These are phyloP conservation scores for Cicer judaicum DNA, from an alignment of 306 rosid genomes.

Conservation along the genomic window DNA sequence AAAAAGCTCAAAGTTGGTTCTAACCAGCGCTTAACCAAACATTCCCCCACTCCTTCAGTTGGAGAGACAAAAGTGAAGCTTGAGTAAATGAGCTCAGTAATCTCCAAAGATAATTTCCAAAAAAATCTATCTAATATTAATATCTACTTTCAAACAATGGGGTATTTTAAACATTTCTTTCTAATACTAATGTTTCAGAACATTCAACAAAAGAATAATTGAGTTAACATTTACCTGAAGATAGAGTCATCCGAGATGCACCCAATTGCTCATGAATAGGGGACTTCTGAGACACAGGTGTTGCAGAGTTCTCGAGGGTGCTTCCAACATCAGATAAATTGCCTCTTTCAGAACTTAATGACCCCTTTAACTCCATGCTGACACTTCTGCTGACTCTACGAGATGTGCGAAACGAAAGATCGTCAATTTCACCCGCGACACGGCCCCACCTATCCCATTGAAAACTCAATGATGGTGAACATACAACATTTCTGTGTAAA, in stretches of 20 bases:
- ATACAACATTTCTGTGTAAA: conserved; percentile 46
- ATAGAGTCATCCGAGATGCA: conserved; percentile 57
- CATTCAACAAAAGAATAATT: conserved; percentile 6
- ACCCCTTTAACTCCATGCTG: conserved; percentile 71
- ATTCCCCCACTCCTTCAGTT: not conserved
- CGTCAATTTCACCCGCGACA: conserved; percentile 61
- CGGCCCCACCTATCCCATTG: conserved; percentile 60
- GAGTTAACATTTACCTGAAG: conserved; percentile 55
- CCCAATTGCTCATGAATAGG: conserved; percentile 52
- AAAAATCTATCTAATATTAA: conserved; percentile 9
- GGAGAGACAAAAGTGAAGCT: conserved; percentile 31
- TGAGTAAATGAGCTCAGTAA: not conserved
- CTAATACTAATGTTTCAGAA: conserved; percentile 25
- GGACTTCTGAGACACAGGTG: conserved; percentile 63
- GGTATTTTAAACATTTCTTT: not conserved
- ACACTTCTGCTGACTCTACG: conserved; percentile 54
- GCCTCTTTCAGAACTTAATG: conserved; percentile 66
- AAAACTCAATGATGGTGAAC: conserved; percentile 66
- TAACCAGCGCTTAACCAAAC: not conserved
- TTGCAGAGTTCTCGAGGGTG: conserved; percentile 57
- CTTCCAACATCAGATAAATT: conserved; percentile 63
- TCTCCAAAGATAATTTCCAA: conserved; percentile 4
- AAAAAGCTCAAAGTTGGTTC: not conserved
- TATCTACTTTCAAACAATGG: conserved; percentile 9
- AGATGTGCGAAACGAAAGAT: conserved; percentile 51